Base-by-base conservation (phyloP, 208 protist genomes). In the Leishmania gerbilli region DNA sequence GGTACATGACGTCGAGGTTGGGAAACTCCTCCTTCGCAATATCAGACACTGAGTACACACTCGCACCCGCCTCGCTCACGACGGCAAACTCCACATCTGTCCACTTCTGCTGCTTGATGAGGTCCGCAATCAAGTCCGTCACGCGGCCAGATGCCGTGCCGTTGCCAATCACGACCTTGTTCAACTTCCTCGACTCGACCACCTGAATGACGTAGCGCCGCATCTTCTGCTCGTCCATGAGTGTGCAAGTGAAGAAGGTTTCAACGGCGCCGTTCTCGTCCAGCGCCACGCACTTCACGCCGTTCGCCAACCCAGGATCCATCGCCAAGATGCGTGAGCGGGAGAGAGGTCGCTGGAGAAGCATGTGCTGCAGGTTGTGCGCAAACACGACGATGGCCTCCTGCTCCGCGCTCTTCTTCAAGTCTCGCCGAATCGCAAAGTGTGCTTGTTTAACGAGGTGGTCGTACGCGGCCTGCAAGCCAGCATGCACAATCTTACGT, bases 131-230 rank as follows among this genome's bases (percentile, higher is more conserved):
- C 42, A 95, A 78, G 76, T 81, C 72, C 17, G 88, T 81, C 31
- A 91, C 93, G 62, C 89, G 69, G 49, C 85, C 85, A 31, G 92
- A 96, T 4, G 92, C 93, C n/a, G 90, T 96, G 69, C 93, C 93
- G 86, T 97, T 96, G 60, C 93, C 93, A 78, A 96, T 95, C 77
- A 96, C 92, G 72, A 97, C 90, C 72, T 94, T 93, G 84, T 95
- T 95, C 37, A 97, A 74, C 17, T 76, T 76, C 42, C 82, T 64
- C 71, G 76, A 60, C 81, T 90, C 79, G n/a, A 96, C 84, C 55
- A 86, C 86, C 79, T 90, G 78, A 42, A 69, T 82, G 55, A 97
- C 79, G 81, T 89, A 89, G 67, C 84, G 80, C n/a, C 86, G 90
- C 91, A 97, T 95, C 47, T 82, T 75, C 53, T 53, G 77, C 81